Evolutionary conservation across 345 rosid genomes (phyloP).

Genomic region (Salix suchowensis): DNA sequence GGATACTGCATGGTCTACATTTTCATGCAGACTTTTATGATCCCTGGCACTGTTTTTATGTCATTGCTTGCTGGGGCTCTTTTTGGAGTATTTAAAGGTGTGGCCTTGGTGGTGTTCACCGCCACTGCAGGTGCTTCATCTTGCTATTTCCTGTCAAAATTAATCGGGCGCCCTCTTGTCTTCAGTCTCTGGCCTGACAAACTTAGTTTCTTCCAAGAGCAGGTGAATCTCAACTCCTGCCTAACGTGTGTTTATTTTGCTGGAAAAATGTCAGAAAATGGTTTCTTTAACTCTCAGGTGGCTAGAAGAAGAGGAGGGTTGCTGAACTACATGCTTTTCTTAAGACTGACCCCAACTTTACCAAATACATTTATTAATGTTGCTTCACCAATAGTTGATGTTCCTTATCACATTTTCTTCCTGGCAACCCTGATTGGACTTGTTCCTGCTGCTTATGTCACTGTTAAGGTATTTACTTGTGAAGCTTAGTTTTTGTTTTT

Average conservation of each 20-base stretch:
- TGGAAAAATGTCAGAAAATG: constrained; percentile 3
- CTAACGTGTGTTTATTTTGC: background rate
- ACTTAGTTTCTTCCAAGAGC: constrained; percentile 77
- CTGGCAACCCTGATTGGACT: constrained; percentile 71
- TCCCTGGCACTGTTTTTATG: constrained; percentile 92
- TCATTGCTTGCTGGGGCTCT: constrained; percentile 92
- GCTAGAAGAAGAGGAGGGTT: constrained; percentile 63
- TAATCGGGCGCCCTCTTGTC: constrained; percentile 78
- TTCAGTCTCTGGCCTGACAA: constrained; percentile 89
- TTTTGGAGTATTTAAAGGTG: constrained; percentile 82
- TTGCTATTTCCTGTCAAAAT: constrained; percentile 77
- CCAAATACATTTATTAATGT: constrained; percentile 90
- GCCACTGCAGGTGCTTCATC: constrained; percentile 98
- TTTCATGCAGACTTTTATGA: constrained; percentile 96
- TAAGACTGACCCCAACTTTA: constrained; percentile 83
- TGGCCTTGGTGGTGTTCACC: constrained; percentile 72
- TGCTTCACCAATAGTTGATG: constrained; percentile 88
- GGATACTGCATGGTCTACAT: constrained; percentile 78
- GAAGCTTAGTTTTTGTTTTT: background rate
- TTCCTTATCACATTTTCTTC: constrained; percentile 88
- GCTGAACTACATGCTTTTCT: constrained; percentile 83
- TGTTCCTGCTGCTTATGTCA: constrained; percentile 88
- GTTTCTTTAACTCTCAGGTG: constrained; percentile 45
- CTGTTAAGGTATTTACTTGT: constrained; percentile 62
- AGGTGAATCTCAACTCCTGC: constrained; percentile 44